Base-by-base conservation (phyloP, 2,329 filamentous ascomycete genomes). In the Botryotinia narcissicola region DNA sequence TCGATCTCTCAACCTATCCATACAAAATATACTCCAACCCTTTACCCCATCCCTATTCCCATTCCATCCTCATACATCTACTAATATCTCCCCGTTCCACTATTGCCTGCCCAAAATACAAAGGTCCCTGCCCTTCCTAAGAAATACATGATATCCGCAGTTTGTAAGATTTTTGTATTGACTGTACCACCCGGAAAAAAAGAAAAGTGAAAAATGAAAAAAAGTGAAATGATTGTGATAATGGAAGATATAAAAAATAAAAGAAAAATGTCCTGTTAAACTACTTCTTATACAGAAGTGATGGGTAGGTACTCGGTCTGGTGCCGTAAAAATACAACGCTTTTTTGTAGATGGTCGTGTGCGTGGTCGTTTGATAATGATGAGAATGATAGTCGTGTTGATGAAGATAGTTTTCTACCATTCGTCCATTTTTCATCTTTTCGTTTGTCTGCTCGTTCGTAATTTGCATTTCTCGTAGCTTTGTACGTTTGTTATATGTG, bases 381-480 rank as follows among this genome's bases (percentile, higher is more conserved):
- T 42, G n/a, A 42, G 14, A 25, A 44, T 42, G 37, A 44, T 40
- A 40, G 1, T 63, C 14, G 37, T 42, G 40, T 25, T 40, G 22
- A 48, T 48, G 18, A 51, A 16, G 25, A 67, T 42, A 29, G 5
- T 32, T 25, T 54, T 20, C 4, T 42, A 18, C 18, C 35, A 3
- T 57, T 32, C 37, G 8, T 57, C n/a, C 66, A 25, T 68, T 42
- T 42, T 42, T 40, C 46, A 35, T 54, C 35, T 62, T 54, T 51
- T 54, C 46, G 64, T 67, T 20, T 42, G 18, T 57, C 10, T 68
- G 6, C 70, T 67, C 35, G 7, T 67, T 29, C 32, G 37, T 61
- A 42, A 64, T 59, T 48, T 46, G 70, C 70, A 66, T 72, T 20
- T 54, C 44, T 64, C 66, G 66, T 68, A 57, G 25, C 66, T 68